Base-by-base conservation (phyloP, 805 yeast genomes). In the Sungouiozyma intestinalis region DNA sequence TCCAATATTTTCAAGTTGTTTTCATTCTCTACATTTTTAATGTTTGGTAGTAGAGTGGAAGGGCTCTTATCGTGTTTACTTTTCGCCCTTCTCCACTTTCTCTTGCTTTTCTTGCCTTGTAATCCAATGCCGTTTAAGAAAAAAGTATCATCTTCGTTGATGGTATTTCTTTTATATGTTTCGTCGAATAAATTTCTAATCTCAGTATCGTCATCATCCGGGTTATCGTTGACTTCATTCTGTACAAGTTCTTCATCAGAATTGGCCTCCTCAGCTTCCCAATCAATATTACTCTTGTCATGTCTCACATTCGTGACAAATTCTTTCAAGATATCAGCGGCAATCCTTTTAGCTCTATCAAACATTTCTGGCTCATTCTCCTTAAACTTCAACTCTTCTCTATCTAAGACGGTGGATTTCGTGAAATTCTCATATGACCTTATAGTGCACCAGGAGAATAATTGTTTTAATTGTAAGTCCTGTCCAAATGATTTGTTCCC, bases 371-470 rank as follows among this genome's bases (percentile, higher is more conserved):
- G 38, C 4, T 37, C 40, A 13, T 35, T 32, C 14, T n/a, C 32
- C n/a, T 35, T 38, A n/a, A 18, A 15, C 13, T 38, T 40, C 32
- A 17, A 36, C 16, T 32, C 41, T 17, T 33, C 33, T 33, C 15
- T 29, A 4, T n/a, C 35, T 24, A 24, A 7, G 6, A 24, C 6
- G 33, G 18, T 37, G 15, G 21, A 20, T 3, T 8, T 21, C 9
- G 31, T 35, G 11, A 20, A 16, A 34, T 31, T 16, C 36, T 52
- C 48, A 17, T 54, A 38, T 2, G 55, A 36, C 31, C 62, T 49
- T 14, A 55, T 54, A 7, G 58, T 43, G 42, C 65, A 59, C 65
- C 65, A 60, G 34, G 48, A 53, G 44, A 57, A 58, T 16, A 60
- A 49, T 40, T 59, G 62, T 43, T 53, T 52, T 38, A 60, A 46